A percentile compares a stretch with the other conserved stretches of the same genome.
Evolutionary conservation across 2,329 filamentous ascomycete species (phyloP).

Genomic region (Epichloe gansuensis): DNA sequence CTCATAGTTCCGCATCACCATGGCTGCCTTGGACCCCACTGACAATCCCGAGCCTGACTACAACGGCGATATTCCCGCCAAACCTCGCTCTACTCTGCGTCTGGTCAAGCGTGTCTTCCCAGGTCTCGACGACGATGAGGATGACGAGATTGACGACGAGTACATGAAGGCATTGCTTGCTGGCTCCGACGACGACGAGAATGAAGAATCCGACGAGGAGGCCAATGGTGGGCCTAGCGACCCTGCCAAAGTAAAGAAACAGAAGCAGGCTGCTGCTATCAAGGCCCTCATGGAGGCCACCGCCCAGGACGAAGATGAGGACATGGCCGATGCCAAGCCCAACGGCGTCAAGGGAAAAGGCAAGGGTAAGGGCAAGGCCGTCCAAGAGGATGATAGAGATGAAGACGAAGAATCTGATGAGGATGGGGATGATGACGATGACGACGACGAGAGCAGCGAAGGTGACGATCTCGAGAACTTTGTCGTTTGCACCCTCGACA

Average conservation of each 20-base stretch:
- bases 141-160: constrained; percentile 56
- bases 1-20: constrained; percentile 82
- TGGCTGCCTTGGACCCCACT: constrained; percentile 93
- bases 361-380: constrained; percentile 58
- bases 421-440: constrained; percentile 30
- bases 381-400: constrained; percentile 42
- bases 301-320: constrained; percentile 51
- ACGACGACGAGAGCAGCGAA: constrained; percentile 50
- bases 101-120: constrained; percentile 63
- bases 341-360: constrained; percentile 46
- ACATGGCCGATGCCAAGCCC: constrained; percentile 58
- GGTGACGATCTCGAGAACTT: constrained; percentile 70
- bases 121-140: constrained; percentile 40
- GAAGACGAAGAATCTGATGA: constrained; percentile 33
- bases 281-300: constrained; percentile 66
- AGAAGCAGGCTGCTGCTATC: constrained; percentile 63
- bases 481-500: constrained; percentile 91
- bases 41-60: constrained; percentile 57
- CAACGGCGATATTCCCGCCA: constrained; percentile 45
- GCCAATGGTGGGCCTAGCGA: constrained; percentile 84
- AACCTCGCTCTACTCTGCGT: constrained; percentile 78
- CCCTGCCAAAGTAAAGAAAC: constrained; percentile 79
- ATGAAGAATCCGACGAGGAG: constrained; percentile 51
- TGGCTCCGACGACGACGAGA: constrained; percentile 38
- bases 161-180: constrained; percentile 45